These are phyloP conservation scores for Fonsecaea multimorphosa DNA, from an alignment of 2,329 filamentous ascomycete genomes.

Conservation along the genomic window DNA sequence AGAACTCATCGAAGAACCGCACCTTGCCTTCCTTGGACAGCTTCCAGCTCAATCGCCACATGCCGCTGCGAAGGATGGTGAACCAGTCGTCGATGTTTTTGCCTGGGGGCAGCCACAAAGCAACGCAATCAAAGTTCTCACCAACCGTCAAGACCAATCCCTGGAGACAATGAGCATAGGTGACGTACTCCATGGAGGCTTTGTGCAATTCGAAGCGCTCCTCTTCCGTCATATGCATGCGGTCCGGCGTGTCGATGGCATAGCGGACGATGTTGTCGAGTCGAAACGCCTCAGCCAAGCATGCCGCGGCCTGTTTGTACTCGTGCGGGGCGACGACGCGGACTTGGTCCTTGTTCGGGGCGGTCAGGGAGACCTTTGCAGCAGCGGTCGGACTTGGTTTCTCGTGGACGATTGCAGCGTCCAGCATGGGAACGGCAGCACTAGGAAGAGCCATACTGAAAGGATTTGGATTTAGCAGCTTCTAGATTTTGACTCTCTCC, in stretches of 20 bases:
- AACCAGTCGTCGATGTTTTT: conserved; percentile 74
- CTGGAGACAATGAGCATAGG: conserved; percentile 74
- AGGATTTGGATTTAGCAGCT: conserved; percentile 26
- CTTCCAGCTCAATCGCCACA: conserved; percentile 78
- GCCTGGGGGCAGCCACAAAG: conserved; percentile 79
- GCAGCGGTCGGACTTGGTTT: conserved; percentile 33
- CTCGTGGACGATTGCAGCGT: conserved; percentile 37
- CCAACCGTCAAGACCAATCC: conserved; percentile 77
- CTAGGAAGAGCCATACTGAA: conserved; percentile 39
- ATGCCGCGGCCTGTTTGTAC: conserved; percentile 72
- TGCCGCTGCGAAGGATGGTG: conserved; percentile 74
- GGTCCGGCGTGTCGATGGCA: conserved; percentile 70
- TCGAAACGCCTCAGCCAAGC: conserved; percentile 78
- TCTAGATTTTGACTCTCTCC: conserved; percentile 17
- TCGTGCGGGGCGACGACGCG: conserved; percentile 70
- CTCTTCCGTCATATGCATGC: conserved; percentile 66
- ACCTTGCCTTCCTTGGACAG: conserved; percentile 73
- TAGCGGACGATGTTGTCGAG: conserved; percentile 76
- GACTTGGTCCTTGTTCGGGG: conserved; percentile 61
- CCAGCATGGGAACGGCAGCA: conserved; percentile 36
- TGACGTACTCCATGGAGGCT: conserved; percentile 77
- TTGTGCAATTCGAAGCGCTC: conserved; percentile 78
- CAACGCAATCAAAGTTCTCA: conserved; percentile 76
- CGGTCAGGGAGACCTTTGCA: conserved; percentile 24
- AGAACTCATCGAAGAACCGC: conserved; percentile 78